Evolutionary conservation across 2,329 filamentous ascomycete species (phyloP), one percentile per base, ranked within the genome.

Genomic region (Aspergillus vadensis): DNA sequence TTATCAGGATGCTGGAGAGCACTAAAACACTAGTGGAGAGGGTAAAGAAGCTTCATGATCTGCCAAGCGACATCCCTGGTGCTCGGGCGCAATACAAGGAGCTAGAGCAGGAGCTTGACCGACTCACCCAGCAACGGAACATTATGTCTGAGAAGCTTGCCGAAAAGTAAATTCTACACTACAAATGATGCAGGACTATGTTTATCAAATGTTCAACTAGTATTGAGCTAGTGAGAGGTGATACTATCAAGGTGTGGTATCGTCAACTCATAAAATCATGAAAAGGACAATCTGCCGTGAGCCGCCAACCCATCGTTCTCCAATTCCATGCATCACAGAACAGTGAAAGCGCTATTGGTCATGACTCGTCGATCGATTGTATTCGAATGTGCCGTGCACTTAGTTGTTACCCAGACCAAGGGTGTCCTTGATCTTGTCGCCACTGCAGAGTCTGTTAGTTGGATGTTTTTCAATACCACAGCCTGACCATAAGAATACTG

Each of bases 111-210:
- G 86, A 92, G 69, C 78, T 96, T 49, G 81, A 83, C 41, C 77
- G 78, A 9, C 76, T 91, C 55, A 87, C 83, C 27, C 81, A 81
- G 64, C 82, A 83, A 66, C 84, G 92, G 57, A 91, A 97, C 72
- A 82, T 79, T 30, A 81, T 91, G 57, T 96, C 96, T 72, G 91
- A 94, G 71, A 84, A 82, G 2, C 73, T 95, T 50, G 86, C 91
- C 2, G 86, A 87, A 47, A 15, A 17, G 43, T 32, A 5, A n/a
- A 32, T 12, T 9, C 9, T 30, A 44, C 32, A 2, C 8, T 44
- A 43, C 23, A 27, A 8, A 27, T 30, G n/a, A 44, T 43, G 19
- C 14, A 19, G 10, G 15, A 54, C 21, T 17, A 14, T 5, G 15
- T 6, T 44, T 36, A 23, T 61, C 17, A 38, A 53, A 52, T 52